These are phyloP conservation scores for Saccharomycopsis malanga DNA, from an alignment of 805 yeast species.

Conservation along the genomic window DNA sequence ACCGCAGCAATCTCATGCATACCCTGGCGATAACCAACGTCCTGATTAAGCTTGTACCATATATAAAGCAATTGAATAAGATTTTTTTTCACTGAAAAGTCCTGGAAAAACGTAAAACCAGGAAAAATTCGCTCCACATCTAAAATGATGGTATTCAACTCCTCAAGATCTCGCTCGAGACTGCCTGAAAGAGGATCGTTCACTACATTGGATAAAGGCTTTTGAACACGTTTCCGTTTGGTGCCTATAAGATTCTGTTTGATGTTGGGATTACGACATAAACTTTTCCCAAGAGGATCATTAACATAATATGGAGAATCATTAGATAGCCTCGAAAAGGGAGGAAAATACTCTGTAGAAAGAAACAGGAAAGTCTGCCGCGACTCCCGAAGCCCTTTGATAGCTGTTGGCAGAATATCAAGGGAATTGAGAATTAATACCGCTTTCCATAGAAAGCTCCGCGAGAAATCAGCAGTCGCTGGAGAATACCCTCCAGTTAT, in stretches of 20 bases:
- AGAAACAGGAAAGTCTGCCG: neutral
- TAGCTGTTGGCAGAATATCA: constrained; percentile 1
- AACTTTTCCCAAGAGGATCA: too few relatives aligned
- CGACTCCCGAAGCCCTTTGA: neutral
- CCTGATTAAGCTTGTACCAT: constrained; percentile 22
- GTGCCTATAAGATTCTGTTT: too few relatives aligned
- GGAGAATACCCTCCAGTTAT: constrained; percentile 12
- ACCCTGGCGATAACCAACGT: constrained; percentile 39
- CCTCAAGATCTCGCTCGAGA: constrained; percentile 12
- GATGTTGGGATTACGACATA: too few relatives aligned
- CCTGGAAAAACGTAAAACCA: constrained; percentile 15
- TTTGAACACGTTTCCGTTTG: too few relatives aligned
- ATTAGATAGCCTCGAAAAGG: neutral
- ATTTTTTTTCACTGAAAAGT: constrained; percentile 10
- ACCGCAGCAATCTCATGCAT: constrained; percentile 46
- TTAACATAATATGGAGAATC: neutral
- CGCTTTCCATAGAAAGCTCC: constrained; percentile 20
- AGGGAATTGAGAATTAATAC: constrained; percentile 13
- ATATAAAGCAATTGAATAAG: constrained; percentile 16
- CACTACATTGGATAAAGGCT: too few relatives aligned
- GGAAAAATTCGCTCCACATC: constrained; percentile 22
- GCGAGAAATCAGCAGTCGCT: constrained; percentile 8
- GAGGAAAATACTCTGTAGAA: neutral
- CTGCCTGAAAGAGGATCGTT: neutral
- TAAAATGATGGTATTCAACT: constrained; percentile 19